Conservation (phyloP, 257 asterid species). For the Echites panduratus region DNA sequence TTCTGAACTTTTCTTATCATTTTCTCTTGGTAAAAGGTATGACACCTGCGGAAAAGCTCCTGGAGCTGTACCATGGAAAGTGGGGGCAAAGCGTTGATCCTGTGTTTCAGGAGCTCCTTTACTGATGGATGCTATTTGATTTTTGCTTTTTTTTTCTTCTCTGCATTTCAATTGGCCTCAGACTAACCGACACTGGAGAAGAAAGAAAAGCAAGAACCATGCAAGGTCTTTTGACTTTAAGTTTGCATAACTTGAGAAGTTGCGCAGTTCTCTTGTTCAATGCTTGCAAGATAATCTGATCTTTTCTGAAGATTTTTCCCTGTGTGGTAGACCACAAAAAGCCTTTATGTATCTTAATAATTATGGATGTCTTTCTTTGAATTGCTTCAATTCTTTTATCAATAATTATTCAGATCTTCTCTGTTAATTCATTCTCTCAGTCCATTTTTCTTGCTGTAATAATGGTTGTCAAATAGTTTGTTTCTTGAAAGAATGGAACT, state of each 20-base stretch:
- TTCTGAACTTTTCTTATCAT: background rate
- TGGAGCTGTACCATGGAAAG: constrained; percentile 79
- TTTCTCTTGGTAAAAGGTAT: constrained; percentile 38
- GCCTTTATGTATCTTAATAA: background rate
- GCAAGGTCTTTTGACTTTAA: background rate
- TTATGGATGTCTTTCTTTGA: background rate
- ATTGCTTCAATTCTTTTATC: background rate
- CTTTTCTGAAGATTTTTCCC: background rate
- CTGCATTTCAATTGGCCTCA: constrained; percentile 5
- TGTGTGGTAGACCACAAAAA: constrained; percentile 6
- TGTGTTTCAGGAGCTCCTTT: constrained; percentile 82
- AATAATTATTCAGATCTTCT: background rate
- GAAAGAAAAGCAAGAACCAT: background rate
- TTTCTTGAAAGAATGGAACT: background rate
- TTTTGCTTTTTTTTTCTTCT: background rate
- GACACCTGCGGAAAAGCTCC: constrained; percentile 93
- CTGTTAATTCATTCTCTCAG: background rate
- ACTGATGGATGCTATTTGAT: constrained; percentile 35
- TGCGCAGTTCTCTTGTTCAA: background rate
- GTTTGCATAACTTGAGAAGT: background rate
- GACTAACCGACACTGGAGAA: background rate
- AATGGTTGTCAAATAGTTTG: background rate
- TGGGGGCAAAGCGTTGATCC: constrained; percentile 87
- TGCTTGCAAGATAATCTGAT: background rate
- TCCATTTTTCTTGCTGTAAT: background rate